These are phyloP conservation scores for Clitopilus hobsonii DNA, from an alignment of 768 basidiomycete genomes.

Conservation along the genomic window DNA sequence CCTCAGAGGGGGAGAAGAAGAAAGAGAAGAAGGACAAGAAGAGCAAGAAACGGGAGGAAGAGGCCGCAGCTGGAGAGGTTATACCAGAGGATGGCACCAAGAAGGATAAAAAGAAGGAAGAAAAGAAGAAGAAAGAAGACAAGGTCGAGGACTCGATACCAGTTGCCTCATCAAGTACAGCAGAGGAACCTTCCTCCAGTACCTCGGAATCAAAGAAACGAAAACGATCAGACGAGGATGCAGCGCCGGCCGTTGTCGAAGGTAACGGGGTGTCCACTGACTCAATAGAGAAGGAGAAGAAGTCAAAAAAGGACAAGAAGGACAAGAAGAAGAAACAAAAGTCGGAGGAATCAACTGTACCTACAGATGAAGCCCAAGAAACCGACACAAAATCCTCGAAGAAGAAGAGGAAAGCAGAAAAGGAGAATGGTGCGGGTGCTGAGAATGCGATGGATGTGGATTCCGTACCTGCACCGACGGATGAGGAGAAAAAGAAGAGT, in stretches of 20 bases:
- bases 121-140: slow-evolving; percentile 14
- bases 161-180: neutral
- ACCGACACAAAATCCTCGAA: slow-evolving; percentile 11
- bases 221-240: slow-evolving; percentile 13
- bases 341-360: slow-evolving; percentile 12
- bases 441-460: slow-evolving; percentile 13
- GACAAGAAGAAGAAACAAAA: slow-evolving; percentile 18
- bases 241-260: slow-evolving; percentile 1
- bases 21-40: slow-evolving; percentile 19
- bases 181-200: slow-evolving; percentile 1
- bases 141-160: neutral
- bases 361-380: slow-evolving; percentile 10
- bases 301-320: slow-evolving; percentile 18
- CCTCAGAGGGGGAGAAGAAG: slow-evolving; percentile 14
- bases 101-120: slow-evolving; percentile 24
- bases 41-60: slow-evolving; percentile 17
- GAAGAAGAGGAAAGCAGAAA: slow-evolving; percentile 14
- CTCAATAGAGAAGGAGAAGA: slow-evolving; percentile 3
- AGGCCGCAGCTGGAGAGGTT: slow-evolving; percentile 11
- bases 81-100: slow-evolving; percentile 11
- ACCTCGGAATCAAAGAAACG: too few relatives aligned
- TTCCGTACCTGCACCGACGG: slow-evolving; percentile 10
- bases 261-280: slow-evolving; percentile 5
- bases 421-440: slow-evolving; percentile 5
- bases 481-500: slow-evolving; percentile 24